Percentiles rank a stretch among this genome's conserved stretches.
These are phyloP conservation scores for Wickerhamomyces queroliae DNA, from an alignment of 805 yeast genomes.

Conservation along the genomic window DNA sequence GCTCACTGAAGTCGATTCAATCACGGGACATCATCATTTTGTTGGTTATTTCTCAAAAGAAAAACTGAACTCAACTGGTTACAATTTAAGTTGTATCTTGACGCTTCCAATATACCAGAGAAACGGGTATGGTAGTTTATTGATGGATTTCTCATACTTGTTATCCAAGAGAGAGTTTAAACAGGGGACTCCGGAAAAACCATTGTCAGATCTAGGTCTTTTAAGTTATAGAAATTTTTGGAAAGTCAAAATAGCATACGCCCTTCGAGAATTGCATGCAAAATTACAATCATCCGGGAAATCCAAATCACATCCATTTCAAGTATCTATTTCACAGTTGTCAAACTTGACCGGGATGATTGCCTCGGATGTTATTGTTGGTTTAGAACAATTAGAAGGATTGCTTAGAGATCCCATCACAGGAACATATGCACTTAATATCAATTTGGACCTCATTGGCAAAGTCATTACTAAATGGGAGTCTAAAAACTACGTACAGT, in stretches of 20 bases:
- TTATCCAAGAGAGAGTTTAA: conserved; percentile 69
- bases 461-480: conserved; percentile 44
- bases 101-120: conserved; percentile 86
- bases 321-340: conserved; percentile 52
- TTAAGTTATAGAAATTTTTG: conserved; percentile 84
- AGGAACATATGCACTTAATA: conserved; percentile 44
- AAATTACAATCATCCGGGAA: conserved; percentile 3
- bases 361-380: conserved; percentile 80
- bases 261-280: conserved; percentile 15
- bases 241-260: conserved; percentile 58
- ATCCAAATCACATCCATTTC: conserved; percentile 4
- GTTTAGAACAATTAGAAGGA: conserved; percentile 70
- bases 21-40: conserved; percentile 52
- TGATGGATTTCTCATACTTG: conserved; percentile 86
- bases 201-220: conserved; percentile 81
- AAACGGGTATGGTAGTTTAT: conserved; percentile 81
- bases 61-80: conserved; percentile 61
- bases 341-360: conserved; percentile 78
- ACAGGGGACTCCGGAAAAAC: conserved; percentile 93
- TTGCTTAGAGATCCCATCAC: conserved; percentile 42
- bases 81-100: conserved; percentile 85
- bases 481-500: conserved; percentile 40
- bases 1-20: conserved; percentile 58
- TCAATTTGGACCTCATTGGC: conserved; percentile 41
- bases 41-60: conserved; percentile 96